Evolutionary conservation across 352 stramenopile species (phyloP), one percentile per base, ranked within the genome.

Genomic region (Globisporangium nodosum): DNA sequence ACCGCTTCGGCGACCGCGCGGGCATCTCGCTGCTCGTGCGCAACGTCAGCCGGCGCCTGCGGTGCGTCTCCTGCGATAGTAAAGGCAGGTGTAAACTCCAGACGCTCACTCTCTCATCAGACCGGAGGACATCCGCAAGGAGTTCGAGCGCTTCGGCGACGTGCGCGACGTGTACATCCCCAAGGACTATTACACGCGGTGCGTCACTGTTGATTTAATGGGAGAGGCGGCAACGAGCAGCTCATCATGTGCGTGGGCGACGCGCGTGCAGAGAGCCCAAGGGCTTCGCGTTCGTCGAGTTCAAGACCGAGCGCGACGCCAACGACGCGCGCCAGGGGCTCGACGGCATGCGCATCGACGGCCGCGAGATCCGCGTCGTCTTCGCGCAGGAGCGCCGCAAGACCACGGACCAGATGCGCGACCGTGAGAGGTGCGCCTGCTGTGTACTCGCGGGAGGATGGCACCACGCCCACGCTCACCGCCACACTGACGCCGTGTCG

Each of bases 381-480:
- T 98, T 97, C 74, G 94, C 94, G n/a, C 94, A 98, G 70, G 92
- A 98, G 67, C 92, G 94, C 54, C 87, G 94, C 60, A 98, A 98
- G 73, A 97, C 90, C 16, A 95, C 94, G 9, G 87, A 96, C 56
- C 90, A 98, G 68, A 98, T 98, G 94, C 84, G 90, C 57, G 83
- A 87, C n/a, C 78, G 90, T 53, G 87, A 93, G 58, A 74, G 65
- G 82, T 90, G 64, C 31, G 49, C 7, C 40, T 20, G 11, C n/a
- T 56, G 12, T 5, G n/a, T n/a, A n/a, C 5, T 46, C 40, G 18
- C 40, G 18, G 5, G 13, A 8, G 7, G 13, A 1, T 46, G 40
- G 18, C 12, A 9, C 8, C 31, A 9, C 24, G 1, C 24, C 24
- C 24, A 27, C 24, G 24, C 24, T 27, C 24, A 27, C 24, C 24